Base-by-base conservation (phyloP, 108 stramenopile species). In the Cyclotella kingstonii region DNA sequence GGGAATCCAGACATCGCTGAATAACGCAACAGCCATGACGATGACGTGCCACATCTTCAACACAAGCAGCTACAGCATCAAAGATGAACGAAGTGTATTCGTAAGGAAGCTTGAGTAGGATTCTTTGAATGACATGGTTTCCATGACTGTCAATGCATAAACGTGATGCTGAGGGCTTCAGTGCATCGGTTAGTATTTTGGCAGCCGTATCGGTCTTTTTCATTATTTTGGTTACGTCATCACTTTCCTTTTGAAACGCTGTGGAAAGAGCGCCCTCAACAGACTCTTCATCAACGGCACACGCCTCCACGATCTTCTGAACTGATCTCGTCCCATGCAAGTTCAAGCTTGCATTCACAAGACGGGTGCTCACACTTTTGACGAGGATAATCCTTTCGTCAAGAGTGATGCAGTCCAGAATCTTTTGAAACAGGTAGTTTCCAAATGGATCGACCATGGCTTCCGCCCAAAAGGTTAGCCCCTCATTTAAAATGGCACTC, bases 1-100 rank as follows among this genome's bases (percentile, higher is more conserved):
- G 91, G 19, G 96, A 95, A 54, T 97, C 96, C 7, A 98, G 77
- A 65, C 96, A 97, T 22, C 96, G 83, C 68, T 98, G 98, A 72
- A 98, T 94, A 49, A 97, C 98, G 57, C 98, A 97, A 70, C 96
- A 97, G 9, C 98, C 98, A 71, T 98, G 96, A 48, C 98, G 91
- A 77, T 97, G 96, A 55, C 94, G 91, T 38, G 95, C 94, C 51
- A 98, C 95, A 72, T 96, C 91, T 9, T 94, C 78, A 49, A 91
- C 94, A 45, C 86, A 84, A 25, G 74, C 81, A 15, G 92, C 91
- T 48, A 93, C 93, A 21, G 91, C 92, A 67, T 96, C 95, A 66
- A 95, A 98, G 52, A 98, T 91, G 69, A 96, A 98, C 36, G 74
- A 77, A 33, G 89, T 81, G 66, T 95, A 87, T n/a, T 82, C 80